Conservation (phyloP, 2,329 filamentous ascomycete species). For the Fusarium sp. region DNA sequence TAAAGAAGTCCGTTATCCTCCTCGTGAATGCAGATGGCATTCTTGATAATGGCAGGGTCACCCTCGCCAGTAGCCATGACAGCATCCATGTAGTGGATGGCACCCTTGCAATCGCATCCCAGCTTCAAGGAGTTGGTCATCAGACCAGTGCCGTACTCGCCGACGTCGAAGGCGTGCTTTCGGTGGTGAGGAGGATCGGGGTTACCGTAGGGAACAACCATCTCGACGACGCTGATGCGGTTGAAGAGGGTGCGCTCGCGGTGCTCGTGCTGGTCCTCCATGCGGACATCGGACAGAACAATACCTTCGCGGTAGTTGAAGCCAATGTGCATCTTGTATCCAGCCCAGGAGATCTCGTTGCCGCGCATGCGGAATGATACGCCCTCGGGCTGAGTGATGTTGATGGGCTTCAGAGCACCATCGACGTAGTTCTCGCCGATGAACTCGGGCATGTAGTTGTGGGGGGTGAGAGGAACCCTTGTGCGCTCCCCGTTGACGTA, state of each 20-base stretch:
- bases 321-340: conserved; percentile 75
- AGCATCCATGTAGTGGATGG: conserved; percentile 91
- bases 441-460: conserved; percentile 52
- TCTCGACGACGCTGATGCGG: conserved; percentile 73
- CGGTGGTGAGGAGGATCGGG: conserved; percentile 81
- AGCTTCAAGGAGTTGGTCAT: conserved; percentile 84
- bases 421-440: conserved; percentile 49
- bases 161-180: conserved; percentile 83
- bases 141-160: conserved; percentile 83
- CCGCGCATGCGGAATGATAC: conserved; percentile 58
- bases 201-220: conserved; percentile 79
- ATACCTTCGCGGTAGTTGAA: conserved; percentile 77
- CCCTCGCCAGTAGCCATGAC: conserved; percentile 85
- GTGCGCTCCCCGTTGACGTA: conserved; percentile 58
- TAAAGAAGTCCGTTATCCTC: conserved; percentile 65
- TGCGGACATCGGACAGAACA: conserved; percentile 73
- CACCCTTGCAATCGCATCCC: conserved; percentile 87
- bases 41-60: conserved; percentile 83
- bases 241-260: conserved; percentile 69
- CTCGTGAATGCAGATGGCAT: conserved; percentile 89
- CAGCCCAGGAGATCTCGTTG: conserved; percentile 65
- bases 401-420: conserved; percentile 50
- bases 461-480: conserved; percentile 52
- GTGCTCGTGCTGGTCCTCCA: conserved; percentile 60
- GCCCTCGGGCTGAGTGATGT: conserved; percentile 53